phyloP scores from a whole-genome alignment of 2,329 filamentous ascomycete species.

The Fusarium luffae region DNA sequence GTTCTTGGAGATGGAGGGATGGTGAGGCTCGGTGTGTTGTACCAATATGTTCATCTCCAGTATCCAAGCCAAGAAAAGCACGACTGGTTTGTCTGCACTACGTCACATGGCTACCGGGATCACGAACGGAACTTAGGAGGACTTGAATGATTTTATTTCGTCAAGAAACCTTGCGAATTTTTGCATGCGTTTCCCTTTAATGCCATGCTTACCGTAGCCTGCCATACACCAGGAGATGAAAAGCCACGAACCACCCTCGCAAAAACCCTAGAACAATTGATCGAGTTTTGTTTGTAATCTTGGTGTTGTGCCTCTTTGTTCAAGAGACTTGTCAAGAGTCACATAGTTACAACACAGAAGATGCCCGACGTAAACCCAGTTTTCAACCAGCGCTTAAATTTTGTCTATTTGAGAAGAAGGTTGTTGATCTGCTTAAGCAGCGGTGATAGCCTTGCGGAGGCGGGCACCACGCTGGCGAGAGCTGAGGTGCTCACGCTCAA shows the following conservation, averaged over 20 bases:
- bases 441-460: constrained; percentile 71
- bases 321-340: constrained; percentile 33
- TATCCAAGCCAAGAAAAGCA: not conserved
- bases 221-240: constrained; percentile 54
- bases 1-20: not conserved
- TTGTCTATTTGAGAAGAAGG: constrained; percentile 36
- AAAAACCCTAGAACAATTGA: constrained; percentile 47
- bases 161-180: constrained; percentile 52
- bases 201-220: constrained; percentile 55
- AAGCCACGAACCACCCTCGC: constrained; percentile 53
- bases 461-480: constrained; percentile 90
- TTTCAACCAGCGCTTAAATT: constrained; percentile 42
- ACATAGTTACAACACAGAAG: constrained; percentile 38
- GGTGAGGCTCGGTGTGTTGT: not conserved
- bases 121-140: constrained; percentile 34
- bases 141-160: constrained; percentile 53
- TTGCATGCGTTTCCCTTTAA: constrained; percentile 54
- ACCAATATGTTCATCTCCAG: not conserved
- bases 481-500: constrained; percentile 79
- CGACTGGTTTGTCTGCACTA: not conserved
- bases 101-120: constrained; percentile 8
- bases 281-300: constrained; percentile 37
- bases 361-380: constrained; percentile 41
- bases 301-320: constrained; percentile 28
- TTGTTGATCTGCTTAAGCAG: constrained; percentile 61